phyloP scores from a whole-genome alignment of 805 yeast genomes.

The Monosporozyma solicola region DNA sequence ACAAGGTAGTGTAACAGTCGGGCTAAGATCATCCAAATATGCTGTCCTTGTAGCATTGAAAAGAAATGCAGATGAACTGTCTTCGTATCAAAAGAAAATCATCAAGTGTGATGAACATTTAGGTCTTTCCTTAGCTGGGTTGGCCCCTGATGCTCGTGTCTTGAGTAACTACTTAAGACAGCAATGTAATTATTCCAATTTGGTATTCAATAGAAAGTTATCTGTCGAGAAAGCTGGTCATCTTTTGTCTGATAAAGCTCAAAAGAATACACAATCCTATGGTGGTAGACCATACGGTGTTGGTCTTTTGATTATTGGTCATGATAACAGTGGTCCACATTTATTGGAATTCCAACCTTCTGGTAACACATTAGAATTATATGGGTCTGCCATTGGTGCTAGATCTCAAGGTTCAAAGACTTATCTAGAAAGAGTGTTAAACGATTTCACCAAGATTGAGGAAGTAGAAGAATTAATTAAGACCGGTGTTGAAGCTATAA shows the following conservation, averaged over 20 bases:
- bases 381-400: conserved; percentile 95
- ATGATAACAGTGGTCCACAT: conserved; percentile 92
- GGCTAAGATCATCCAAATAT: conserved; percentile 74
- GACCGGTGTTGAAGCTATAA: conserved; percentile 80
- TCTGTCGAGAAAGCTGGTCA: conserved; percentile 76
- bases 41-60: conserved; percentile 91
- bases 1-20: conserved; percentile 97
- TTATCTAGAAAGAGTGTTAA: conserved; percentile 79
- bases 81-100: conserved; percentile 91
- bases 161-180: conserved; percentile 81
- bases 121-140: conserved; percentile 93
- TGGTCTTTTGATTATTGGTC: conserved; percentile 82
- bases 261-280: conserved; percentile 88
- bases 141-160: conserved; percentile 97
- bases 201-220: conserved; percentile 80
- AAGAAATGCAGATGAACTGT: conserved; percentile 94
- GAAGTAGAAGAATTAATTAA: conserved; percentile 63
- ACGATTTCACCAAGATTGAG: conserved; percentile 49
- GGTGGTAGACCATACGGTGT: conserved; percentile 98
- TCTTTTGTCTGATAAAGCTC: conserved; percentile 92
- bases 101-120: conserved; percentile 86
- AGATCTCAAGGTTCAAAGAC: conserved; percentile 98
- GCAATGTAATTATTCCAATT: conserved; percentile 79
- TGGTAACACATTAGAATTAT: conserved; percentile 84
- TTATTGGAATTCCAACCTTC: conserved; percentile 92